These are phyloP conservation scores for Neurospora sp. DNA, from an alignment of 495 filamentous ascomycete species.

Conservation along the genomic window DNA sequence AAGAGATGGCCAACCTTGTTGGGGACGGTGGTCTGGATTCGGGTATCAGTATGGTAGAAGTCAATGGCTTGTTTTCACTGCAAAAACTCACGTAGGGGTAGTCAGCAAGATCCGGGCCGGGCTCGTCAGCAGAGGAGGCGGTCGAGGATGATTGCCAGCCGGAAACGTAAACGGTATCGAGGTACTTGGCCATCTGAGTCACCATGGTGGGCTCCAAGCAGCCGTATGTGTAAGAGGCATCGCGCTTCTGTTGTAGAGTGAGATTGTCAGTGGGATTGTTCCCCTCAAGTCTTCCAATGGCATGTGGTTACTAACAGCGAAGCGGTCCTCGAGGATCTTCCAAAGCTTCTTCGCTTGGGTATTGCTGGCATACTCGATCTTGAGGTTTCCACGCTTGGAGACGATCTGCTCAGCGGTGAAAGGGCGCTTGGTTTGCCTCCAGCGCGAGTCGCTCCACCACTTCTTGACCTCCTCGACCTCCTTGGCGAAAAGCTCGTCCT, in stretches of 20 bases:
- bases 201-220: constrained; percentile 97
- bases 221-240: constrained; percentile 89
- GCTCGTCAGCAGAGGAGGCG: constrained; percentile 86
- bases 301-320: constrained; percentile 24
- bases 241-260: constrained; percentile 47
- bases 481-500: constrained; percentile 67
- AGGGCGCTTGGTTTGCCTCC: constrained; percentile 84
- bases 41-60: background rate
- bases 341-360: constrained; percentile 87
- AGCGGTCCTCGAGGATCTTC: constrained; percentile 76
- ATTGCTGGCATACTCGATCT: constrained; percentile 87
- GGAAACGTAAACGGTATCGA: constrained; percentile 97
- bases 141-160: constrained; percentile 98
- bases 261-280: background rate
- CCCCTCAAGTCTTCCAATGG: background rate
- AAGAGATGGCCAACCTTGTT: constrained; percentile 97
- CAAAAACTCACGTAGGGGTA: constrained; percentile 74
- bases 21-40: constrained; percentile 77
- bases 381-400: constrained; percentile 82
- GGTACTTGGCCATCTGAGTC: constrained; percentile 97
- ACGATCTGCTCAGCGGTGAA: constrained; percentile 97
- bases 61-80: background rate
- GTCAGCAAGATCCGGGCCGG: constrained; percentile 94
- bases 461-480: constrained; percentile 81
- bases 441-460: constrained; percentile 90